Evolutionary conservation across 2,329 filamentous ascomycete species (phyloP), one percentile per base, ranked within the genome.

Genomic region (Dryadomyces sulphureus): DNA sequence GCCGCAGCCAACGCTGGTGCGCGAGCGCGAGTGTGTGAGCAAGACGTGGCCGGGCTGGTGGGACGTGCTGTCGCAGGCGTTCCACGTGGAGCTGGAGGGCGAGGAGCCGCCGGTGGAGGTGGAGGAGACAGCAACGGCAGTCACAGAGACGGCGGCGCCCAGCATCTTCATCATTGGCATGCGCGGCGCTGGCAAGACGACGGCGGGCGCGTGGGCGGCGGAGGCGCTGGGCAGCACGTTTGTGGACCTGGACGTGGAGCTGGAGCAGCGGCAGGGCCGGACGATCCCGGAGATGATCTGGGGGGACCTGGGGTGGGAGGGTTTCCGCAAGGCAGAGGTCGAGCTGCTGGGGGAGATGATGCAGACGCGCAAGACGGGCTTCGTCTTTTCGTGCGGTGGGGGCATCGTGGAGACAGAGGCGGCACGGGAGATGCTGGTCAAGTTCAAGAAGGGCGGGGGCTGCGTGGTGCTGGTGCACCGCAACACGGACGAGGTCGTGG

Each of bases 21-120:
- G 85, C 2, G 92, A 98, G 60, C 83, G 88, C 49, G 88, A 94
- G 57, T 98, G 92, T 60, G 85, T 87, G 3, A 89, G 84, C 36
- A 98, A 98, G 70, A 98, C 92, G 2, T 98, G 92, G 92, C 92
- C 92, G 0, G 92, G 90, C 9, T 98, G 92, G 87, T 98, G 92
- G 92, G 92, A 98, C 62, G 78, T 81, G 17, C 65, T 96, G 47
- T 80, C 81, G 20, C 78, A 84, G 54, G 75, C 77, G 14, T 98
- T 95, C 67, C 72, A 79, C 30, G 84, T 84, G 24, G 65, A 72
- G 24, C 67, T 96, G n/a, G 75, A 81, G 49, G 92, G 92, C 12
- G 75, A 81, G 32, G 87, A 93, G 54, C 60, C 63, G 7, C 55
- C 57, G 27, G 27, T 8, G 7, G 16, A 49, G 52, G 4, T 42